These are phyloP conservation scores for Trichoderma sp. DNA, from an alignment of 2,329 filamentous ascomycete genomes.

Conservation along the genomic window DNA sequence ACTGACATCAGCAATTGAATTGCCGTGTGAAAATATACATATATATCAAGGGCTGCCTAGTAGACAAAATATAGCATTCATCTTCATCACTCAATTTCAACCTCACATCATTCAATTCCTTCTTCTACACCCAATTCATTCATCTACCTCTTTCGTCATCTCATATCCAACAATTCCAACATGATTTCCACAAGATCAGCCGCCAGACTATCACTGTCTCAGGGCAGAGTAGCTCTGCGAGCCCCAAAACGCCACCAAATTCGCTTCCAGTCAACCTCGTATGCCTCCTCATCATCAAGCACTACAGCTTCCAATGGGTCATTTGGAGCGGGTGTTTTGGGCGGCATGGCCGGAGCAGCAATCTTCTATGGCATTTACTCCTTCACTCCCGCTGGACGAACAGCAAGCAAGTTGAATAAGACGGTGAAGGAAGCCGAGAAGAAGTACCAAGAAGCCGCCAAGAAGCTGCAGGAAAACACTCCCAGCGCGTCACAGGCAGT, in stretches of 20 bases:
- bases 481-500: slow-evolving; percentile 69
- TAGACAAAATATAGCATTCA: background rate
- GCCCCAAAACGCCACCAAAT: slow-evolving; percentile 6
- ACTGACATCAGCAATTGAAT: background rate
- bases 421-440: slow-evolving; percentile 56
- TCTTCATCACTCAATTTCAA: background rate
- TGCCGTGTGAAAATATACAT: background rate
- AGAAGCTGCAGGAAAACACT: slow-evolving; percentile 62
- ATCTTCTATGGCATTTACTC: slow-evolving; percentile 47
- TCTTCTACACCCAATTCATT: background rate
- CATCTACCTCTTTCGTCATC: background rate
- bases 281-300: background rate
- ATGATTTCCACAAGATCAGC: slow-evolving; percentile 20
- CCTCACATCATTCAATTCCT: background rate
- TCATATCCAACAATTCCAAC: background rate
- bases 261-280: slow-evolving; percentile 17
- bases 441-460: slow-evolving; percentile 60
- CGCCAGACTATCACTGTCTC: background rate
- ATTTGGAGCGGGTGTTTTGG: slow-evolving; percentile 44
- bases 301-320: slow-evolving; percentile 22
- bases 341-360: slow-evolving; percentile 46
- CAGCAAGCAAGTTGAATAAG: slow-evolving; percentile 47
- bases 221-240: background rate
- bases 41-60: no score
- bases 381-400: slow-evolving; percentile 46